phyloP scores from a whole-genome alignment of 768 basidiomycete genomes.

The Russula sp. region DNA sequence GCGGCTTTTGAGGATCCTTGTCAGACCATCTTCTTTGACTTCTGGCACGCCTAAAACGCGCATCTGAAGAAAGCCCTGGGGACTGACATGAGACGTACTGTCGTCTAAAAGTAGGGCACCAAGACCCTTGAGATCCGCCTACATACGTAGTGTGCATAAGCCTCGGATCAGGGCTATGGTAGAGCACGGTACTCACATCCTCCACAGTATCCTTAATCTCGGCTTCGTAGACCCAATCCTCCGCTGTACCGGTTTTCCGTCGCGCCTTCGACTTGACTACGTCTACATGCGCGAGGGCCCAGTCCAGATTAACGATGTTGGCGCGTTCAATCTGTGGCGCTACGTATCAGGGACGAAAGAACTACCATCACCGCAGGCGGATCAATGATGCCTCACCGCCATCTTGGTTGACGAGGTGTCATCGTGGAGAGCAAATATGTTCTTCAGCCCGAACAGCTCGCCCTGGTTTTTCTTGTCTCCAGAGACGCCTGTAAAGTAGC shows the following conservation, averaged over 20 bases:
- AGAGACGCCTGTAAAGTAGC: slow-evolving; percentile 80
- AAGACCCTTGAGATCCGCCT: slow-evolving; percentile 48
- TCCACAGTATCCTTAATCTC: slow-evolving; percentile 41
- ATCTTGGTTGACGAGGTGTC: slow-evolving; percentile 64
- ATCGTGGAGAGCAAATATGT: slow-evolving; percentile 78
- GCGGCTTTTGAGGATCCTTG: slow-evolving; percentile 49
- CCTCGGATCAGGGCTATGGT: background rate
- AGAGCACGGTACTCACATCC: slow-evolving; percentile 11
- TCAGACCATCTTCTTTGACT: slow-evolving; percentile 43
- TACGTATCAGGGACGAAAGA: background rate
- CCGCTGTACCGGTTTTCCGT: slow-evolving; percentile 27
- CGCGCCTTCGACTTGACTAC: slow-evolving; percentile 31
- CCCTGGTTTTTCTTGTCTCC: slow-evolving; percentile 69
- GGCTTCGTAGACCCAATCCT: slow-evolving; percentile 42
- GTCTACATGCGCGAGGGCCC: slow-evolving; percentile 70
- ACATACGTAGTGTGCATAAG: slow-evolving; percentile 13
- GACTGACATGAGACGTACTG: slow-evolving; percentile 13
- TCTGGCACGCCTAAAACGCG: slow-evolving; percentile 30
- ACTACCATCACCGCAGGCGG: background rate
- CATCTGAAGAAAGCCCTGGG: background rate
- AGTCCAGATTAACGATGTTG: slow-evolving; percentile 66
- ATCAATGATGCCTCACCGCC: slow-evolving; percentile 42
- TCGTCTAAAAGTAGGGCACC: slow-evolving; percentile 45
- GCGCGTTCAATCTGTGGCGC: slow-evolving; percentile 67
- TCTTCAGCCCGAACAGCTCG: slow-evolving; percentile 80